phyloP scores from a whole-genome alignment of 805 yeast species.

The Metschnikowia aberdeeniae region DNA sequence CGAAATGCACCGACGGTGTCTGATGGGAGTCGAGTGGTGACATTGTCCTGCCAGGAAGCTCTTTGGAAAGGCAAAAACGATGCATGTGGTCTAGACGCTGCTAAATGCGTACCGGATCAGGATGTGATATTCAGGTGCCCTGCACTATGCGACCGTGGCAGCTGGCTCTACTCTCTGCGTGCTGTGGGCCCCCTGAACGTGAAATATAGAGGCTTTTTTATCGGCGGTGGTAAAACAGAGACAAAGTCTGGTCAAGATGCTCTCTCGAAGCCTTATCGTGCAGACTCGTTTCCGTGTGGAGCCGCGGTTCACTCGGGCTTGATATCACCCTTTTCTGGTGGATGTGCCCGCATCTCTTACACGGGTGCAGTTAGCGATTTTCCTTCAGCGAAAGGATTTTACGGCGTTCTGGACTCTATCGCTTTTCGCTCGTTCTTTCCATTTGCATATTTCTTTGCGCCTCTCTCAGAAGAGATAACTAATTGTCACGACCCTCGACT shows the following conservation, averaged over 20 bases:
- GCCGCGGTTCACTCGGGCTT: conserved; percentile 87
- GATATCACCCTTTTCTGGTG: conserved; percentile 70
- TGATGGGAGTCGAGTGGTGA: conserved; percentile 25
- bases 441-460: conserved; percentile 59
- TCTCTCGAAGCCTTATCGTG: conserved; percentile 66
- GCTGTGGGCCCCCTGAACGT: conserved; percentile 68
- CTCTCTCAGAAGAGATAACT: conserved; percentile 26
- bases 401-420: conserved; percentile 52
- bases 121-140: conserved; percentile 72
- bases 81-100: conserved; percentile 70
- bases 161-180: conserved; percentile 69
- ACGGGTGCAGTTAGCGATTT: conserved; percentile 51
- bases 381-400: conserved; percentile 43
- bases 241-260: conserved; percentile 11
- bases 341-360: conserved; percentile 64
- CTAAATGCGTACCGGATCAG: conserved; percentile 45
- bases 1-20: conserved; percentile 34
- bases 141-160: conserved; percentile 76
- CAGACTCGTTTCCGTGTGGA: conserved; percentile 86
- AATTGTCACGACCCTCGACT: conserved; percentile 72
- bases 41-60: conserved; percentile 47
- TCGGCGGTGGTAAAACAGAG: conserved; percentile 65
- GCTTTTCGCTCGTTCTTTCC: conserved; percentile 72
- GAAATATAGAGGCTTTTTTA: conserved; percentile 65
- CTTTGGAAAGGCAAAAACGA: conserved; percentile 77